Base-by-base conservation (phyloP, 352 stramenopile species). In the Globisporangium paroecandrum region DNA sequence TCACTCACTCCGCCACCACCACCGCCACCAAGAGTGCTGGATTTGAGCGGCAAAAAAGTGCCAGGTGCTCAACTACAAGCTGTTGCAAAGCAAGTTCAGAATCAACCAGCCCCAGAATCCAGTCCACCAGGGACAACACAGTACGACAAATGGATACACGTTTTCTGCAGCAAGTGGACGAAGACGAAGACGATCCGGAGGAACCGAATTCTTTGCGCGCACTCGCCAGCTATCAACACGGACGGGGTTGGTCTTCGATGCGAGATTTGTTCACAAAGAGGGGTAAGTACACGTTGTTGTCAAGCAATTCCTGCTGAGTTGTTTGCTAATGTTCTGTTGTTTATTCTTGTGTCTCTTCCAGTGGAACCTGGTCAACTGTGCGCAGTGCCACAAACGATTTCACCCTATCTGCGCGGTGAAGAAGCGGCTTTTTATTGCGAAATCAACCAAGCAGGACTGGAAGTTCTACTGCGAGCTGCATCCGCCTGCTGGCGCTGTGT, bases 381-480 rank as follows among this genome's bases (percentile, higher is more conserved):
- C 71, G 10, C 70, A 81, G 20, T 95, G 87, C 58, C 62, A 70
- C 22, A 90, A 88, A 62, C 74, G 76, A 27, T 93, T 93, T 64
- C 87, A 95, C 24, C 82, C 87, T 10, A 84, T 91, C 29, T 95
- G 87, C 47, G 85, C 85, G 1, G 82, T 80, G 5, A 80, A 85
- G 58, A 84, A 89, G 57, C 89, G 90, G 43, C 68, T 80, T 20
- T 92, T 77, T 56, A 80, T 85, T 29, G 80, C 79, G 58, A 75
- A 82, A 47, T 91, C 79, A 32, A 82, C 73, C 55, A 88, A 81
- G 49, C 69, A 70, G 0, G 84, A 94, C 29, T 92, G 81, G 82
- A 89, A 83, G 65, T 94, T 95, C 64, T 94, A 86, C 60, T 96
- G 89, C 71, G 71, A 81, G 46, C 62, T 60, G 3, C 89, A 96